These are phyloP conservation scores for Camillea tinctor DNA, from an alignment of 2,329 filamentous ascomycete species.

Conservation along the genomic window DNA sequence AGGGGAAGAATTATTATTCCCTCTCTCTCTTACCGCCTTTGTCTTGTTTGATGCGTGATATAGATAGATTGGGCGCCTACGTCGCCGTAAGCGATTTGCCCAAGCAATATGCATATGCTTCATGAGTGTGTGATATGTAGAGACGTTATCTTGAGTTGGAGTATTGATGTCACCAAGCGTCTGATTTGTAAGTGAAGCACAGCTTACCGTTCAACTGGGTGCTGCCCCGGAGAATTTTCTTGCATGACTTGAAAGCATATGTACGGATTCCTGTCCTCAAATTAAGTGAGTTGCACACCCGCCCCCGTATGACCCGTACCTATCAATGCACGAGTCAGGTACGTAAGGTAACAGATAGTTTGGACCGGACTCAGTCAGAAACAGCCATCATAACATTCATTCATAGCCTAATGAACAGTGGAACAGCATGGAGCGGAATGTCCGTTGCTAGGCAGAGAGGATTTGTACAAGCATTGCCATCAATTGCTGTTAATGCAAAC, in stretches of 20 bases:
- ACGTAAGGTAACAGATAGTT: neutral
- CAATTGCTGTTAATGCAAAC: neutral
- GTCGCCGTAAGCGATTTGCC: neutral
- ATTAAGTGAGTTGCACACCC: neutral
- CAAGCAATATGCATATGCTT: neutral
- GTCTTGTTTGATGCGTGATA: neutral
- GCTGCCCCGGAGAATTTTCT: slow-evolving; percentile 6
- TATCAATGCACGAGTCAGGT: neutral
- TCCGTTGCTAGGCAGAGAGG: neutral
- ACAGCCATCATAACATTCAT: neutral
- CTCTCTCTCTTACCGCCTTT: neutral
- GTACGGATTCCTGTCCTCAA: neutral
- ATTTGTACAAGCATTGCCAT: neutral
- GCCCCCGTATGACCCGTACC: neutral
- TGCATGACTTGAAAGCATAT: neutral
- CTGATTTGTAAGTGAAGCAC: neutral
- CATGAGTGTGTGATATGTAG: neutral
- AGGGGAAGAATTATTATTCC: too few species aligned
- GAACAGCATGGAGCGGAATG: neutral
- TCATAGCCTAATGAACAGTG: neutral
- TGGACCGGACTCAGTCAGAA: neutral
- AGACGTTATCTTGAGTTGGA: neutral
- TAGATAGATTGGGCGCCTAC: neutral
- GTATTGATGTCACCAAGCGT: neutral
- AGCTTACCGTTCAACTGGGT: neutral